phyloP scores from a whole-genome alignment of 305 asterid species.

The Fraxinus latifolia region DNA sequence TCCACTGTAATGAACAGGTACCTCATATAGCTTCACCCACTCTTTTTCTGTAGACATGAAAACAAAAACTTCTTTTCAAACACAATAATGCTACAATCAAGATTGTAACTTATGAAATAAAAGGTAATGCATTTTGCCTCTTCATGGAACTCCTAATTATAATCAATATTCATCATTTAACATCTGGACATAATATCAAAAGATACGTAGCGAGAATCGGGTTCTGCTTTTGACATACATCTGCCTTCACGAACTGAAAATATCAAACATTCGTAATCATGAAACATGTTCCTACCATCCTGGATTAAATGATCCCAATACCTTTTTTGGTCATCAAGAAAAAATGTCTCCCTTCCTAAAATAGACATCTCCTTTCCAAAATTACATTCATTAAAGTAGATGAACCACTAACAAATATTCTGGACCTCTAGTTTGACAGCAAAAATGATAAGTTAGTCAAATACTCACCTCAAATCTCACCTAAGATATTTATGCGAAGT shows the following conservation, averaged over 20 bases:
- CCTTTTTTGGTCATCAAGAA: neutral
- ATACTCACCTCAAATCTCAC: neutral
- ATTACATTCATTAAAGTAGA: neutral
- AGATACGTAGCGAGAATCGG: neutral
- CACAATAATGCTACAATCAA: neutral
- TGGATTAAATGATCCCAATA: neutral
- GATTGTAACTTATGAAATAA: neutral
- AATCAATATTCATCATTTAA: constrained; percentile 6
- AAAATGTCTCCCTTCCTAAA: neutral
- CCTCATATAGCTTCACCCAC: constrained; percentile 44
- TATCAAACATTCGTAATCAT: neutral
- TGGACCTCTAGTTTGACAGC: neutral
- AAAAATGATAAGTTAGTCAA: neutral
- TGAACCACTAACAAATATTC: neutral
- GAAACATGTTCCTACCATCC: neutral
- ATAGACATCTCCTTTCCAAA: neutral
- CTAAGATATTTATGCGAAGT: neutral
- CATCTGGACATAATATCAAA: constrained; percentile 1
- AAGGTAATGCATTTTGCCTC: neutral
- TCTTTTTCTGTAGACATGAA: constrained; percentile 41
- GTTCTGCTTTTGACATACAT: neutral
- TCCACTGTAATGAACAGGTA: constrained; percentile 22
- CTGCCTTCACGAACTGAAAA: neutral
- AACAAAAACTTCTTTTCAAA: constrained; percentile 6
- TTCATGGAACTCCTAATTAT: constrained; percentile 10